A percentile compares a stretch with the other conserved stretches of the same genome.
Evolutionary conservation across 805 yeast species (phyloP).

Genomic region (Starmerella cellae): DNA sequence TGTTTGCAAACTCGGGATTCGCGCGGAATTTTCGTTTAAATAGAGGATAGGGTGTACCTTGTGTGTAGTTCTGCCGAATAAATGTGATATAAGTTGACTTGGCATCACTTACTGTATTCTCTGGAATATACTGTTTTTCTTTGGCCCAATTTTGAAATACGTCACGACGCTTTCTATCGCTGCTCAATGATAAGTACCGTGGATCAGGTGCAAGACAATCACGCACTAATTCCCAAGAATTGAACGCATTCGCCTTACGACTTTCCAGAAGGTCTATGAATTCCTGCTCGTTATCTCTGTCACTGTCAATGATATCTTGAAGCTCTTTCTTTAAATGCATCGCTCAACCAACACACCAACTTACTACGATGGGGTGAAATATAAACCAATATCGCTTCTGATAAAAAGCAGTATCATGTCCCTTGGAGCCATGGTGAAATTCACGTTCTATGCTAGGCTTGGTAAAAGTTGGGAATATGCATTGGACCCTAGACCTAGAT

Average conservation of each 20-base stretch:
- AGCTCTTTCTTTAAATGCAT: neutral
- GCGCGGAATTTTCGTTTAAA: slow-evolving; percentile 30
- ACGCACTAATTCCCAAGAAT: slow-evolving; percentile 38
- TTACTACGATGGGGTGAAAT: no score
- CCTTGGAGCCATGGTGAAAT: no score
- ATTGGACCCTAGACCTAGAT: no score
- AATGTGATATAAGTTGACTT: slow-evolving; percentile 22
- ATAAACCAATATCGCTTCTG: no score
- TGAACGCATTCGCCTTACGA: slow-evolving; percentile 32
- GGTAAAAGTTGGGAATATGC: no score
- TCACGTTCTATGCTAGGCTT: no score
- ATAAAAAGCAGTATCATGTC: no score
- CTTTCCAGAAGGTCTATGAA: slow-evolving; percentile 31
- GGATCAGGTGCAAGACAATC: slow-evolving; percentile 33
- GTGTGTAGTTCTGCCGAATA: slow-evolving; percentile 23
- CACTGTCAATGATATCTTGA: slow-evolving; percentile 1
- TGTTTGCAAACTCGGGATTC: slow-evolving; percentile 20
- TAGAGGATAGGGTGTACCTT: slow-evolving; percentile 29
- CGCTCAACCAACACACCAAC: neutral
- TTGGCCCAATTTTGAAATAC: slow-evolving; percentile 37
- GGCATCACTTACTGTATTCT: neutral
- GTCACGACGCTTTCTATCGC: slow-evolving; percentile 28
- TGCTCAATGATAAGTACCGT: slow-evolving; percentile 28
- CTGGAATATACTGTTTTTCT: no score
- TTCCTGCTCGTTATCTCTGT: slow-evolving; percentile 2